Conservation (phyloP, 495 filamentous ascomycete genomes). For the Chaetomium tenue region DNA sequence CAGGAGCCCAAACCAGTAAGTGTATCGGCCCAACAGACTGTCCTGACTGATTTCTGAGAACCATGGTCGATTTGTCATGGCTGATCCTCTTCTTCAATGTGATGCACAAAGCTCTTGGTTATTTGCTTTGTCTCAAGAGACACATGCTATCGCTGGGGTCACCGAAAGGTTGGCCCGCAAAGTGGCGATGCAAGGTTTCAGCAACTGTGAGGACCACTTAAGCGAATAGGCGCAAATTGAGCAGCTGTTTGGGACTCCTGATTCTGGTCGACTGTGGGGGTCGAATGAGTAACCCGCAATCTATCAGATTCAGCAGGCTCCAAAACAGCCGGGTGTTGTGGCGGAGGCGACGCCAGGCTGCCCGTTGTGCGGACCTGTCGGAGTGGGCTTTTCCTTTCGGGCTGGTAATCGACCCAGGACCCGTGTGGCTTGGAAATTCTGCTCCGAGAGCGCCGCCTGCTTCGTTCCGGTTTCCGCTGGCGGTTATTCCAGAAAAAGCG, state of each 20-base stretch:
- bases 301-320: background rate
- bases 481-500: background rate
- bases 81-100: too few species aligned
- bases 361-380: background rate
- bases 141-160: too few species aligned
- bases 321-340: background rate
- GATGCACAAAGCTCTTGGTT: too few species aligned
- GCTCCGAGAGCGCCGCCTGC: background rate
- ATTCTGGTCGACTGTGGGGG: background rate
- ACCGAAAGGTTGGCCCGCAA: background rate
- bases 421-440: background rate
- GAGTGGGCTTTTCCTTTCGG: background rate
- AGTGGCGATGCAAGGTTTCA: background rate
- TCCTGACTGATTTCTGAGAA: too few species aligned
- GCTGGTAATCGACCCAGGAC: background rate
- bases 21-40: too few species aligned
- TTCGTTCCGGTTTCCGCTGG: background rate
- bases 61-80: too few species aligned
- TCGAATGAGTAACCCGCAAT: background rate
- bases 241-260: background rate
- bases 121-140: too few species aligned
- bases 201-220: background rate
- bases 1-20: too few species aligned
- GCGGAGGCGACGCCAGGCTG: background rate
- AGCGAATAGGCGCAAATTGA: background rate